Evolutionary conservation across 2,329 filamentous ascomycete genomes (phyloP), one percentile per base, ranked within the genome.

Genomic region (Pyrenochaeta sp.): DNA sequence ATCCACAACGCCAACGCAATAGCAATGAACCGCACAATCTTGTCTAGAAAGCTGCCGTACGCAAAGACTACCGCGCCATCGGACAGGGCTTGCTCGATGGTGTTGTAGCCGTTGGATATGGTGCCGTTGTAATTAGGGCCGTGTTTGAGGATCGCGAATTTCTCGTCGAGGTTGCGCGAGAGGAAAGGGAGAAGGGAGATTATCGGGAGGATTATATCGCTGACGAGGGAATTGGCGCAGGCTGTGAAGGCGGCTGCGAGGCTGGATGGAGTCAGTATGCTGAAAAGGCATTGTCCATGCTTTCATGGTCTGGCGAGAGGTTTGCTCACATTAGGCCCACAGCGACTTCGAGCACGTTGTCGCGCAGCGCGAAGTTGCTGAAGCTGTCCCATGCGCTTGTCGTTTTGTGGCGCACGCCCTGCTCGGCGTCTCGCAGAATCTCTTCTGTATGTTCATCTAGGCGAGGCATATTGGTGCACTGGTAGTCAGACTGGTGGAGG

Each of bases 341-440:
- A 15, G 90, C 90, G 58, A 92, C 90, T 74, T 92, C 88, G 27
- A 92, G 82, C 47, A 92, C 90, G 66, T 92, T 91, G 56, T 90
- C 90, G 62, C 90, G 86, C 52, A 91, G 85, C 0, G 89, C 89
- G 75, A 92, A 92, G 72, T 91, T 89, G 65, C 88, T 74, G 72
- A 92, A 92, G 39, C 87, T 88, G 34, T 85, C 79, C 80, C 85
- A 88, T 55, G 86, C 78, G 58, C 81, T 80, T 61, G 80, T 78
- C 25, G 85, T 83, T 52, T 59, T 61, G 8, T 78, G 79, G 52
- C 80, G 75, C 10, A 72, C 72, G 24, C 75, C 72, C 60, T 82
- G 78, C 56, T 85, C 78, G 22, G 80, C 77, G 46, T 80, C 80
- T 34, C 85, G 78, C 27, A 88, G 76, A 28, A 79, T 77, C 50